Evolutionary conservation across 1,284 basidiomycete genomes (phyloP).

Genomic region (Neolentinus lepideus): DNA sequence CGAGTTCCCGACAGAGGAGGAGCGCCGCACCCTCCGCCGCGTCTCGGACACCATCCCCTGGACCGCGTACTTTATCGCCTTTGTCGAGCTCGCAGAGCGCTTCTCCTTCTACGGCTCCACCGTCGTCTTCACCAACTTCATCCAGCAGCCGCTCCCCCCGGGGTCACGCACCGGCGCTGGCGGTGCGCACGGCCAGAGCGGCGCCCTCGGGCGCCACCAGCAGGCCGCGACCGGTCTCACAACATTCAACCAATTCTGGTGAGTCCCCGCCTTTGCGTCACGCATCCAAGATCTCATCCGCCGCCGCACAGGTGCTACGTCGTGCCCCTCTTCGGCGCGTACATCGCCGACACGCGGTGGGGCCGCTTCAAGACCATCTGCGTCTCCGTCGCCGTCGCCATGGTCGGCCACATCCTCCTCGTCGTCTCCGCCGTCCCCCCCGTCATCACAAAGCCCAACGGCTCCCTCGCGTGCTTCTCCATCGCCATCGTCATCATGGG

Average conservation of each 20-base stretch:
- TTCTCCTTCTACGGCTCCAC: slow-evolving; percentile 67
- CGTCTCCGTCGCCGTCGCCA: slow-evolving; percentile 44
- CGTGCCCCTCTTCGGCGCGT: slow-evolving; percentile 59
- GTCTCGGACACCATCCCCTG: slow-evolving; percentile 59
- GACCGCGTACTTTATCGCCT: slow-evolving; percentile 63
- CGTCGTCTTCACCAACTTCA: slow-evolving; percentile 69
- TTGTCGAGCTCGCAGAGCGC: slow-evolving; percentile 68
- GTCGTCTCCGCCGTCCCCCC: slow-evolving; percentile 67
- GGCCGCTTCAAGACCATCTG: slow-evolving; percentile 73
- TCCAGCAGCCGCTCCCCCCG: slow-evolving; percentile 60
- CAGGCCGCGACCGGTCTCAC: slow-evolving; percentile 63
- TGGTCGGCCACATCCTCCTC: slow-evolving; percentile 70
- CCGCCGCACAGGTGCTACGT: slow-evolving; percentile 38
- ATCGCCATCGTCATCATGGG: slow-evolving; percentile 65
- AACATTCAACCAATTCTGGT: slow-evolving; percentile 62
- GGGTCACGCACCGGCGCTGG: slow-evolving; percentile 67
- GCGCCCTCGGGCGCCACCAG: slow-evolving; percentile 64
- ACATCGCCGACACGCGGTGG: slow-evolving; percentile 69
- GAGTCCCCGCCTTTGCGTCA: slow-evolving; percentile 7
- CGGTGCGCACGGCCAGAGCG: slow-evolving; percentile 46
- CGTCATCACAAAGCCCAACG: slow-evolving; percentile 51
- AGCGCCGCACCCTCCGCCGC: slow-evolving; percentile 49
- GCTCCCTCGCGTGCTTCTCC: slow-evolving; percentile 56
- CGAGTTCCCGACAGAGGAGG: slow-evolving; percentile 66
- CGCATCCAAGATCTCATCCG: not conserved